Evolutionary conservation across 192 early-diverging fungal species (phyloP), one percentile per base, ranked within the genome.

Genomic region (Backusella mclennaniae): DNA sequence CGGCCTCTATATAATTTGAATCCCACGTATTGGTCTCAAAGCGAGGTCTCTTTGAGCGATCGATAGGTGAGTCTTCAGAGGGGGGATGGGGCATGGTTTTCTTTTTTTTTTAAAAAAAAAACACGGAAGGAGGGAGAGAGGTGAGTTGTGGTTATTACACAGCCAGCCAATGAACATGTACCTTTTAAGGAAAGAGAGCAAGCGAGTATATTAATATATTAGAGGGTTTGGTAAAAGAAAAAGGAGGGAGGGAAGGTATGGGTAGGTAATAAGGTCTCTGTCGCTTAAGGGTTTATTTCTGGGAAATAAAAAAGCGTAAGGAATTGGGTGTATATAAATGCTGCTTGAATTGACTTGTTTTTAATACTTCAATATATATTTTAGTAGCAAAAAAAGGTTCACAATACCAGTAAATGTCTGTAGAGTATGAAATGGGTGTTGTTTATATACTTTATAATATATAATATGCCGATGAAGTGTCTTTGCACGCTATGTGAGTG

Each of bases 31-130:
- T 74, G 5, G 78, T 75, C 73, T 79, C 81, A 35, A 69, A 21
- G 29, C 79, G 74, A 68, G 77, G 56, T 21, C 81, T 63, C 38
- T 82, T 82, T 7, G 77, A 71, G 11, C 81, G 56, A 71, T 82
- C 81, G 19, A 49, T 73, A 15, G 77, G 81, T n/a, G 81, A 82
- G 8, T 15, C 53, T 6, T 46, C 19, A 52, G 77, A 68, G 49
- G 67, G 53, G 42, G 66, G 29, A 79, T 67, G 53, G 38, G 73
- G 68, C 79, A 80, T 80, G 5, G 35, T 66, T 90, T 83, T 39
- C 38, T 39, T 39, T 39, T 33, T 33, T 74, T 85, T 91, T 79
- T 78, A 90, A 63, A 87, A 91, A 29, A 84, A 84, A 53, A 23
- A 21, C 52, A 44, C 19, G 14, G 4, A 17, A 26, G 53, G 21